phyloP scores from a whole-genome alignment of 2,329 filamentous ascomycete genomes.

The Ceratocystis papillata region DNA sequence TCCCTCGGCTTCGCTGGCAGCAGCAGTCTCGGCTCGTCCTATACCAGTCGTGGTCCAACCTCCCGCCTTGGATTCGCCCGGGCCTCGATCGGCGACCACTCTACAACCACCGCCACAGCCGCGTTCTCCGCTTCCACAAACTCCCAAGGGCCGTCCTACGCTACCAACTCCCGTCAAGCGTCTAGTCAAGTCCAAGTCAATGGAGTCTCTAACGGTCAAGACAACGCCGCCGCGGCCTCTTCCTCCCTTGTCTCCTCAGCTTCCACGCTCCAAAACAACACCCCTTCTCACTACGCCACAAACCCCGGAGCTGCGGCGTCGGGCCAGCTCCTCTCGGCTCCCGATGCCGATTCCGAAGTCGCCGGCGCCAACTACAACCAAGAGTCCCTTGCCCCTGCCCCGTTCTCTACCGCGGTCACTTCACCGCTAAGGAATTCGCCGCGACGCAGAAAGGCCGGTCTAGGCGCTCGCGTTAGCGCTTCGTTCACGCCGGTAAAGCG shows the following conservation, averaged over 20 bases:
- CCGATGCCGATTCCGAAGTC: conserved; percentile 21
- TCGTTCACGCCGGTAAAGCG: conserved; percentile 74
- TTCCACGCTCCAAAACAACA: conserved; percentile 22
- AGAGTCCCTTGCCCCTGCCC: conserved; percentile 6
- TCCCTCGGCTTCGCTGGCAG: conserved; percentile 20
- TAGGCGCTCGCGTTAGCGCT: conserved; percentile 56
- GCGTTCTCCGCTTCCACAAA: conserved; percentile 19
- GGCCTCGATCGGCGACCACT: conserved; percentile 14
- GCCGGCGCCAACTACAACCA: conserved; percentile 29
- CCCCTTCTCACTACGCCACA: conserved; percentile 17
- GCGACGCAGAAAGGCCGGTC: conserved; percentile 58
- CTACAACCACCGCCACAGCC: not conserved
- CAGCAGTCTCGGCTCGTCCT: not conserved
- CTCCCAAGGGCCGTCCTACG: conserved; percentile 15
- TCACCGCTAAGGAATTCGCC: conserved; percentile 70
- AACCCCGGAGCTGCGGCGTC: conserved; percentile 2
- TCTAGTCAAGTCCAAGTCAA: conserved; percentile 23
- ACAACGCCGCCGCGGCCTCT: conserved; percentile 7
- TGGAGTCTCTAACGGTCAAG: conserved; percentile 16
- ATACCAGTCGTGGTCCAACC: conserved; percentile 7
- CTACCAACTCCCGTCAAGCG: conserved; percentile 12
- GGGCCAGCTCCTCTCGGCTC: conserved; percentile 20
- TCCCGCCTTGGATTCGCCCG: conserved; percentile 18
- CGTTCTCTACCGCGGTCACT: conserved; percentile 20
- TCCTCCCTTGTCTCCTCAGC: not conserved